phyloP scores from a whole-genome alignment of 345 rosid genomes.

The Corchorus olitorius region DNA sequence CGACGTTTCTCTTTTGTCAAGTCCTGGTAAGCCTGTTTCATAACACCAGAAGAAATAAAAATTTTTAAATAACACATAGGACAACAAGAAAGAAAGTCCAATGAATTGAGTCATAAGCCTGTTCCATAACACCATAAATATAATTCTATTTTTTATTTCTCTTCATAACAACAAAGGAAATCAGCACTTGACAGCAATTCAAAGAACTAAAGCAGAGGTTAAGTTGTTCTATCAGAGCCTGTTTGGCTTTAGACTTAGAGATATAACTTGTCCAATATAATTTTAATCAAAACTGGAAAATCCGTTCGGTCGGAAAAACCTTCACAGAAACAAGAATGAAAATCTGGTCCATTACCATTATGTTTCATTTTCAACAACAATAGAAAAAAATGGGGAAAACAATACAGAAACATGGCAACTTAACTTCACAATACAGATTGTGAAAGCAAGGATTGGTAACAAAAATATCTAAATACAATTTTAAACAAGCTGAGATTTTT shows the following conservation, averaged over 20 bases:
- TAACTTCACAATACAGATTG: not conserved
- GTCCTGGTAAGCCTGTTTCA: constrained; percentile 82
- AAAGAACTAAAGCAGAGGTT: not conserved
- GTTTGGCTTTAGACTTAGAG: not conserved
- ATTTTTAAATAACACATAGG: constrained; percentile 21
- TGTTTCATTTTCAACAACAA: not conserved
- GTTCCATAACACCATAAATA: not conserved
- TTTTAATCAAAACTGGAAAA: not conserved
- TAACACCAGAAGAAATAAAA: constrained; percentile 21
- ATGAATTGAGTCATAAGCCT: not conserved
- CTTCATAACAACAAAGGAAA: not conserved
- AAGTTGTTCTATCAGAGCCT: not conserved
- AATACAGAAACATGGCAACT: not conserved
- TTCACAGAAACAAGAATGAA: not conserved
- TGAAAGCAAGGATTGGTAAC: too few relatives aligned
- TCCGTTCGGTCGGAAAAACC: not conserved
- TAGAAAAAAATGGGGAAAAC: not conserved
- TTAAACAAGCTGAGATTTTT: too few relatives aligned
- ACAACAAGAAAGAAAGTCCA: too few relatives aligned
- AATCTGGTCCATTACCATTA: not conserved
- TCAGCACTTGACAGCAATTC: not conserved
- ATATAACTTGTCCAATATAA: not conserved
- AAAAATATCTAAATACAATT: too few relatives aligned
- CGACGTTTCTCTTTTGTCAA: constrained; percentile 94
- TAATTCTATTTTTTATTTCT: too few relatives aligned